Percentiles rank a stretch among this genome's conserved stretches.
These are phyloP conservation scores for Allium fistulosum DNA, from an alignment of 106 monocot species.

Conservation along the genomic window DNA sequence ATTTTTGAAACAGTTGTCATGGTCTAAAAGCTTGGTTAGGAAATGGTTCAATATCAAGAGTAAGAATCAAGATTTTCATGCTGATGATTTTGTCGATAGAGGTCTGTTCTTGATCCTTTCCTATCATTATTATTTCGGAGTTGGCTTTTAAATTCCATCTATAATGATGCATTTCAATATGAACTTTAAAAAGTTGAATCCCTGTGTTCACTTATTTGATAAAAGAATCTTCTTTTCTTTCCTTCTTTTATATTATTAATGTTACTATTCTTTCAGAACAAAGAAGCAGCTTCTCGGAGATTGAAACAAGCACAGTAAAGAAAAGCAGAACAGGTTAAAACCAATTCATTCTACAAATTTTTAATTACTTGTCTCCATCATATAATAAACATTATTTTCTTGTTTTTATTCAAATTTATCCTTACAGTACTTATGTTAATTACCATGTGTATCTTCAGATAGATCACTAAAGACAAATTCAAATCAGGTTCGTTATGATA, in stretches of 20 bases:
- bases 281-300: slow-evolving; percentile 63
- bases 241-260: neutral
- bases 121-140: neutral
- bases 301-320: slow-evolving; percentile 58
- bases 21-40: slow-evolving; percentile 25
- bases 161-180: neutral
- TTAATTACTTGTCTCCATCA: slow-evolving; percentile 9
- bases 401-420: neutral
- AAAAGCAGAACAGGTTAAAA: slow-evolving; percentile 75
- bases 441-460: slow-evolving; percentile 20
- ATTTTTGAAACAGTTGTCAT: slow-evolving; percentile 11
- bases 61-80: slow-evolving; percentile 20
- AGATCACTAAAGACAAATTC: slow-evolving; percentile 31
- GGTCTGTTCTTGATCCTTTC: neutral
- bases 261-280: neutral
- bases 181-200: neutral
- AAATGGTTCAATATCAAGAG: slow-evolving; percentile 30
- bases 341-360: neutral
- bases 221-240: neutral
- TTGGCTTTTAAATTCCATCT: neutral
- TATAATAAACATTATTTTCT: neutral
- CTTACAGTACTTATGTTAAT: neutral
- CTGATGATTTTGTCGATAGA: slow-evolving; percentile 7
- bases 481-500: slow-evolving; percentile 30
- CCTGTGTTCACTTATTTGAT: neutral